Evolutionary conservation across 1,284 basidiomycete species (phyloP).

Genomic region (Heterobasidion irregulare): DNA sequence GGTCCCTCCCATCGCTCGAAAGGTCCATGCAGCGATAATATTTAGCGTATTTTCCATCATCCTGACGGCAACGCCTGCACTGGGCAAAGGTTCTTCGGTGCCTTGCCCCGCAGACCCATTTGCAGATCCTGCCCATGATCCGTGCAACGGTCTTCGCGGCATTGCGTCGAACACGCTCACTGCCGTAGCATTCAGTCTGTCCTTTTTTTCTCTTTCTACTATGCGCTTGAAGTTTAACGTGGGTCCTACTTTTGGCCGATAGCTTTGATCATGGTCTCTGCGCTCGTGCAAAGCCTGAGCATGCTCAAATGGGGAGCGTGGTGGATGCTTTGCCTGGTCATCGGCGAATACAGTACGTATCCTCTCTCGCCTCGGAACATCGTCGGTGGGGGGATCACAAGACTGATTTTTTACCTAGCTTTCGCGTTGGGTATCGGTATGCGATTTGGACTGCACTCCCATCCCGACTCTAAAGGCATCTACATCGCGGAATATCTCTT

Average conservation of each 20-base stretch:
- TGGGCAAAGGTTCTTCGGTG: not conserved
- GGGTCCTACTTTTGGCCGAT: not conserved
- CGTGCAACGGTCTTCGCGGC: conserved; percentile 50
- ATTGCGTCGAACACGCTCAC: conserved; percentile 53
- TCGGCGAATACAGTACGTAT: conserved; percentile 49
- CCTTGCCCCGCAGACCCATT: conserved; percentile 28
- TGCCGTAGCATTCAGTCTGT: conserved; percentile 41
- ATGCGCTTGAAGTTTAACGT: not conserved
- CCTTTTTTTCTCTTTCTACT: not conserved
- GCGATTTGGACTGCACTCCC: conserved; percentile 38
- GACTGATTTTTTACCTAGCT: conserved; percentile 19
- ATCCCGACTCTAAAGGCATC: conserved; percentile 36
- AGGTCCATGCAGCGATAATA: not conserved
- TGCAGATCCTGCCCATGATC: conserved; percentile 44
- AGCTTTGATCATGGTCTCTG: conserved; percentile 45
- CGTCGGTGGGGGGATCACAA: not conserved
- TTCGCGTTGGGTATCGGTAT: conserved; percentile 44
- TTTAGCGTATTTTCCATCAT: not conserved
- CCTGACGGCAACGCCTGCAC: not conserved
- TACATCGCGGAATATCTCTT: conserved; percentile 58
- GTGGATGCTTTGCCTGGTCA: conserved; percentile 60
- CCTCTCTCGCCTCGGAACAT: not conserved
- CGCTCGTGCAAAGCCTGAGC: conserved; percentile 40
- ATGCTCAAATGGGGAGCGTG: conserved; percentile 41
- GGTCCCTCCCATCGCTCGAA: not conserved